Conservation (phyloP, 345 rosid species). For the Euphorbia lathyris region DNA sequence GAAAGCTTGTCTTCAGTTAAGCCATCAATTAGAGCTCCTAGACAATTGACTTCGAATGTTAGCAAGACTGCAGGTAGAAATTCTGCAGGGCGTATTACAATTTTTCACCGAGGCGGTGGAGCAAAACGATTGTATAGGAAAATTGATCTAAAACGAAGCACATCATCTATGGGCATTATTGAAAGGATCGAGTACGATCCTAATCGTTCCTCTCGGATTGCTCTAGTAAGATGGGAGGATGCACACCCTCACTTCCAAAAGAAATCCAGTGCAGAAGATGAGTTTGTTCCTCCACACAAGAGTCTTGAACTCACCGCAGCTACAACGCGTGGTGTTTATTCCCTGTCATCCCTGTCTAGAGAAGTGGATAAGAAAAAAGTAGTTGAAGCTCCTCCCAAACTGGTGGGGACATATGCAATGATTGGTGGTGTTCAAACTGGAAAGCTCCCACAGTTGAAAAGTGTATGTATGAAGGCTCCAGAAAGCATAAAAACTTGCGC, state of each 20-base stretch:
- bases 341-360: slow-evolving; percentile 8
- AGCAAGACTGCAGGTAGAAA: slow-evolving; percentile 24
- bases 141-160: too few species aligned
- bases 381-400: slow-evolving; percentile 11
- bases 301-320: slow-evolving; percentile 13
- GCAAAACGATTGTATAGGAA: too few species aligned
- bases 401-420: slow-evolving; percentile 5
- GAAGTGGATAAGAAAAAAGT: slow-evolving; percentile 17
- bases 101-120: slow-evolving; percentile 25
- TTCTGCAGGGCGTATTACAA: slow-evolving; percentile 27
- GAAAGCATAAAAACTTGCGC: slow-evolving; percentile 6
- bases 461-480: not conserved
- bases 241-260: not conserved
- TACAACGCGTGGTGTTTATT: not conserved
- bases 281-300: slow-evolving; percentile 8
- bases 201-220: slow-evolving; percentile 16
- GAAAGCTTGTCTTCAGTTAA: not conserved
- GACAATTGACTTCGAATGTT: slow-evolving; percentile 11
- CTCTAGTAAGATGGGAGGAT: slow-evolving; percentile 17
- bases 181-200: slow-evolving; percentile 32
- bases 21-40: slow-evolving; percentile 3
- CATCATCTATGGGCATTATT: slow-evolving; percentile 26
- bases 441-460: slow-evolving; percentile 10
- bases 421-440: slow-evolving; percentile 9
- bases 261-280: not conserved